Evolutionary conservation across 1,139 yeast species (phyloP).

Genomic region (Protomyces arabidopsidicola): DNA sequence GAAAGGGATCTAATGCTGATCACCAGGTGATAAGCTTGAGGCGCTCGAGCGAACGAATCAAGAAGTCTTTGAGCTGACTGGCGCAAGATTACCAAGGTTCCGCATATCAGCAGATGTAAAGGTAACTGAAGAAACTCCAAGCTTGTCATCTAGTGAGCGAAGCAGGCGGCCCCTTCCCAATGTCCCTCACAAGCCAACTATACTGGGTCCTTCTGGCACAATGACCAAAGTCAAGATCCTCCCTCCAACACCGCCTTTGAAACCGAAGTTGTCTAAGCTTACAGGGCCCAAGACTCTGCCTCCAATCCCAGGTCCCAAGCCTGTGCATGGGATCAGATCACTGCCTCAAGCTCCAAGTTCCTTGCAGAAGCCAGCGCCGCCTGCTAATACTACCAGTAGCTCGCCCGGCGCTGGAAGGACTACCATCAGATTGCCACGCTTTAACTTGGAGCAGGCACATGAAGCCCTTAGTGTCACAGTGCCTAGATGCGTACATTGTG

Average conservation of each 20-base stretch:
- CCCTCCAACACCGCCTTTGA: background rate
- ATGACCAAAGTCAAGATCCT: too few relatives aligned
- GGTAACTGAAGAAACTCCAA: too few relatives aligned
- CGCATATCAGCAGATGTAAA: background rate
- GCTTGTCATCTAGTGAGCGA: background rate
- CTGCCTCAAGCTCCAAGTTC: background rate
- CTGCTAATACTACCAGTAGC: too few relatives aligned
- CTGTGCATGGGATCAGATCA: background rate
- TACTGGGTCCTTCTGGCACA: too few relatives aligned
- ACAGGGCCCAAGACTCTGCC: background rate
- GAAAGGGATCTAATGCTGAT: too few relatives aligned
- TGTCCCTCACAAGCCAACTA: background rate
- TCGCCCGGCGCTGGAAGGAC: too few relatives aligned
- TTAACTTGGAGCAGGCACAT: background rate
- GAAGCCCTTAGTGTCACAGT: background rate
- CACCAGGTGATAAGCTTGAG: background rate
- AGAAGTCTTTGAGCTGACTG: background rate
- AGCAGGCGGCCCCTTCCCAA: background rate
- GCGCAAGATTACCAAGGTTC: background rate
- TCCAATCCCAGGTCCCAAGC: background rate
- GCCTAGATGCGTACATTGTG: slow-evolving; percentile 10
- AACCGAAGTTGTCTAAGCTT: background rate
- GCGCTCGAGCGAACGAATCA: background rate
- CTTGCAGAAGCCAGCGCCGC: too few relatives aligned
- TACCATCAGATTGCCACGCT: background rate